Conservation (phyloP, 805 yeast species). For the Jamesozyma piceae region DNA sequence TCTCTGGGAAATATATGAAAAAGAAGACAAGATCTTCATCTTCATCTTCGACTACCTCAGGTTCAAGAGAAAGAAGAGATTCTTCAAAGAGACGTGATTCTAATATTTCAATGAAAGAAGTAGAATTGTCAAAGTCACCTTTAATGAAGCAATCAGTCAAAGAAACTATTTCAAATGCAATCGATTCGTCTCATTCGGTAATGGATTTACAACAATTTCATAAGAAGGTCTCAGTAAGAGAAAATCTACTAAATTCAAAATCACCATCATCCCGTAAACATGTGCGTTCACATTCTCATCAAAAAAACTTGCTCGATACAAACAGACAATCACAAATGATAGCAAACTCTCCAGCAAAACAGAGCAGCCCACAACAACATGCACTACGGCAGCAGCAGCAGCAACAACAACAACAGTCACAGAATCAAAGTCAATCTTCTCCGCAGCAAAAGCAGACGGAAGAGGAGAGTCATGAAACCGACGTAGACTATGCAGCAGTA, state of each 20-base stretch:
- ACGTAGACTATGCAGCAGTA: background rate
- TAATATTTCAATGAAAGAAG: conserved; percentile 13
- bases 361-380: no score
- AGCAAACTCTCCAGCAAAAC: background rate
- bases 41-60: conserved; percentile 5
- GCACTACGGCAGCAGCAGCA: no score
- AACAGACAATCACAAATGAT: background rate
- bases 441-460: background rate
- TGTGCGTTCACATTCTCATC: conserved; percentile 1
- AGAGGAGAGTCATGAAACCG: background rate
- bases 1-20: conserved; percentile 7
- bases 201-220: conserved; percentile 28
- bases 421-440: no score
- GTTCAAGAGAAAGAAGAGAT: background rate
- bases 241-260: conserved; percentile 3
- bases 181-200: conserved; percentile 24
- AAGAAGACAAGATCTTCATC: conserved; percentile 12
- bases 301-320: background rate
- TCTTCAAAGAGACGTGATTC: conserved; percentile 14
- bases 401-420: no score
- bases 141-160: conserved; percentile 17
- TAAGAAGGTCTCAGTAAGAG: conserved; percentile 20
- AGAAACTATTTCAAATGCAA: conserved; percentile 21
- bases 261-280: background rate
- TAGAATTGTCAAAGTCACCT: conserved; percentile 10